Conservation (phyloP, 78 protist species). For the Bigelowiella natans region DNA sequence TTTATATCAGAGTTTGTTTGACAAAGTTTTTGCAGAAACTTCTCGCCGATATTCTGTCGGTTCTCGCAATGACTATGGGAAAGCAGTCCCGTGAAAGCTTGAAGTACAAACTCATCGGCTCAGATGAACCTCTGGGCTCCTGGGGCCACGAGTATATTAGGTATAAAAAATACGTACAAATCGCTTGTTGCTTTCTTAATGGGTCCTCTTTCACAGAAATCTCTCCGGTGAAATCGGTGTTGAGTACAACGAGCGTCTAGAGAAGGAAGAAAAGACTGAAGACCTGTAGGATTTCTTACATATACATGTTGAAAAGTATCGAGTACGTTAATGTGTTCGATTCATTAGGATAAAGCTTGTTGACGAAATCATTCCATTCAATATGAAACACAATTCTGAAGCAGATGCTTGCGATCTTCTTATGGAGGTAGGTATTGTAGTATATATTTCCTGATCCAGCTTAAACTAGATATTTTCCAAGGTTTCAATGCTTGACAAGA, state of each 20-base stretch:
- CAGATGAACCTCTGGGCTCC: conserved; percentile 43
- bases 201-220: background rate
- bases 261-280: background rate
- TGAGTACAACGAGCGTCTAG: conserved; percentile 41
- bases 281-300: conserved; percentile 4
- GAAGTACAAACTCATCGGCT: conserved; percentile 59
- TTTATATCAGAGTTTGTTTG: no score
- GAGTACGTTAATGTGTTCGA: background rate
- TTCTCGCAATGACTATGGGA: conserved; percentile 78
- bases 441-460: no score
- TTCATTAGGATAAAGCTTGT: conserved; percentile 30
- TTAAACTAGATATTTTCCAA: no score
- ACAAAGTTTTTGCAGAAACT: conserved; percentile 11
- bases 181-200: background rate
- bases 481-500: background rate
- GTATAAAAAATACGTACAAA: no score
- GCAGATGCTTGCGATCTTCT: conserved; percentile 90
- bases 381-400: conserved; percentile 78
- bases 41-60: conserved; percentile 75
- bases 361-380: conserved; percentile 70
- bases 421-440: conserved; percentile 59
- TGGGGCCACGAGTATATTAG: conserved; percentile 92
- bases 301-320: background rate
- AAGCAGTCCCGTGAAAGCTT: conserved; percentile 38
- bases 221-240: conserved; percentile 63